Percentiles rank a stretch among this genome's conserved stretches.
These are phyloP conservation scores for Nitzschia sp. DNA, from an alignment of 108 stramenopile species.

Conservation along the genomic window DNA sequence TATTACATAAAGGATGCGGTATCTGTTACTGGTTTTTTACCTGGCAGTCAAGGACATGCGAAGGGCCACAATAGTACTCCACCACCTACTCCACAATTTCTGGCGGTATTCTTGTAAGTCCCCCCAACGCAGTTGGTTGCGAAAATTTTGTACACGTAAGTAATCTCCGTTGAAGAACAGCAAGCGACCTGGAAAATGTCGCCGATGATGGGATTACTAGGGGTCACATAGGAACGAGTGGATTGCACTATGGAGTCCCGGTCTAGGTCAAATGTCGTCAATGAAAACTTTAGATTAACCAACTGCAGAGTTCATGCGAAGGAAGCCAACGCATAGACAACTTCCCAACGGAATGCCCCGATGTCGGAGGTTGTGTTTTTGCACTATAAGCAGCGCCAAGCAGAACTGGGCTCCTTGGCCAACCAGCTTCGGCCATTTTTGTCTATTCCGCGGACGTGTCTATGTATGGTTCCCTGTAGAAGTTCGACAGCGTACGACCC, in stretches of 20 bases:
- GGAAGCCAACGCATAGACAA: not conserved
- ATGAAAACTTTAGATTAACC: not conserved
- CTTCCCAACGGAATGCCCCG: slow-evolving; percentile 3
- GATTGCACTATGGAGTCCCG: slow-evolving; percentile 1
- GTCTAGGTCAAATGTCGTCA: not conserved
- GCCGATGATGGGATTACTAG: not conserved
- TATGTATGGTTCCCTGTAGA: not conserved
- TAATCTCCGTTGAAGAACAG: slow-evolving; percentile 11
- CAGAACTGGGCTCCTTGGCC: not conserved
- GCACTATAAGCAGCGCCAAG: not conserved
- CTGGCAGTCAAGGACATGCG: too few species aligned
- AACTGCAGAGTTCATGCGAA: not conserved
- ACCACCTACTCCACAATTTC: too few species aligned
- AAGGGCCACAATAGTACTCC: too few species aligned
- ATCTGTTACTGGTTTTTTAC: too few species aligned
- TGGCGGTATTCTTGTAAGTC: not conserved
- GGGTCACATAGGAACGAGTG: not conserved
- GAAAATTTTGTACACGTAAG: slow-evolving; percentile 5
- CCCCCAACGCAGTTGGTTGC: not conserved
- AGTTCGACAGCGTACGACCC: not conserved
- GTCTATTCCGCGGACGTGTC: not conserved
- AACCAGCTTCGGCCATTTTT: slow-evolving; percentile 13
- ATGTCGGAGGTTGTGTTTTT: not conserved
- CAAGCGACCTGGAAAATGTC: not conserved
- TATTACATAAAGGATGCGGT: too few species aligned